Base-by-base conservation (phyloP, 495 filamentous ascomycete genomes). In the Chaetomidium leptoderma region DNA sequence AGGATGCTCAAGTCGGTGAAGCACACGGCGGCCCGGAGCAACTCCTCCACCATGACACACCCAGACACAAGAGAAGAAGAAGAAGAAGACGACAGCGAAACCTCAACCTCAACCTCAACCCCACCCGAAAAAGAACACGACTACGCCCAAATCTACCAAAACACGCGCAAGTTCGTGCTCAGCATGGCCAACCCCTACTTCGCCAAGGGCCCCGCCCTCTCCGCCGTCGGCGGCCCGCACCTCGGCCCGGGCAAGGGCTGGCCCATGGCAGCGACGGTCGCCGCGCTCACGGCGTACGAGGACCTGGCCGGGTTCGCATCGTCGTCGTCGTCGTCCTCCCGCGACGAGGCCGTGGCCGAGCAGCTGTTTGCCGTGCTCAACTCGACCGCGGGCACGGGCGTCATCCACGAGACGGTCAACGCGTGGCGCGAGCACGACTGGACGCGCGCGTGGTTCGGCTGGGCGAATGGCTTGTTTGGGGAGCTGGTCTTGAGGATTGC, bases 381-480 rank as follows among this genome's bases (percentile, higher is more conserved):
- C 44, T 83, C 71, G 48, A 85, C 84, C 11, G 76, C 72, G 56
- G 76, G 80, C 21, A 73, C 73, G 21, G 83, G 83, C 6, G 67
- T 86, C 30, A 76, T 86, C 19, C 83, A 86, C 64, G 82, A 85
- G 72, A 83, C 81, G 58, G 77, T 85, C 47, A 74, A 83, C 61
- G 77, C 71, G 14, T 83, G 76, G 63, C 70, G 81, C 58, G 71
- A 68, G 57, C 66, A 59, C 9, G 62, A 74, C 44, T 88, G 80
- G 80, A 81, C 83, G 30, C 70, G 84, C 62, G 75, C 81, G 61
- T 87, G 84, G 83, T 86, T 87, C 53, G 84, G 83, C 2, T 86
- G 84, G 85, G 83, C 82, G 6, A 88, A 87, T 62, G 84, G 84
- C 16, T 69, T 88, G 55, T 86, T 87, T 65, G 85, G 85, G 2